Conservation (phyloP, 768 basidiomycete genomes). For the Suillus sp. region DNA sequence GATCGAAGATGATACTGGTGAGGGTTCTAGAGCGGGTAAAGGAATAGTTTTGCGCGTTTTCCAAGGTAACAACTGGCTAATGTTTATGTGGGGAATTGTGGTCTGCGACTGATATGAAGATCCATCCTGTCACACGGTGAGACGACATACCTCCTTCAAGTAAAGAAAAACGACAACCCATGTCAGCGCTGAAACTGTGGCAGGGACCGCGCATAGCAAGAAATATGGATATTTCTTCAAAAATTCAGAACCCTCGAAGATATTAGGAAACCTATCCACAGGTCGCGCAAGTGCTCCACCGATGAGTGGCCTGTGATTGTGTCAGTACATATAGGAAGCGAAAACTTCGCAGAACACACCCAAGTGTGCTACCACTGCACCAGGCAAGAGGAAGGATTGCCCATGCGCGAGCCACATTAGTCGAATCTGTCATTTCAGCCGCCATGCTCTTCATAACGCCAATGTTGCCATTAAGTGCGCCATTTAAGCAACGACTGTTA, state of each 20-base stretch:
- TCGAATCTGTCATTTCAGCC: conserved; percentile 43
- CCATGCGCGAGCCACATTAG: conserved; percentile 44
- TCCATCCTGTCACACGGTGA: neutral
- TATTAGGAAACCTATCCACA: conserved; percentile 60
- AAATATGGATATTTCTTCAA: conserved; percentile 73
- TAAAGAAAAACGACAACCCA: conserved; percentile 52
- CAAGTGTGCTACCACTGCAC: conserved; percentile 43
- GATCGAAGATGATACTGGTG: neutral
- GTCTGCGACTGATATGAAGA: neutral
- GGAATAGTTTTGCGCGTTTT: neutral
- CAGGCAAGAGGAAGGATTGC: conserved; percentile 58
- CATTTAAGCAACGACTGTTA: conserved; percentile 45
- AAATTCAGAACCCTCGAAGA: conserved; percentile 59
- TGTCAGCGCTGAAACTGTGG: conserved; percentile 51
- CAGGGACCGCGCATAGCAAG: conserved; percentile 66
- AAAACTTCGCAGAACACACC: conserved; percentile 34
- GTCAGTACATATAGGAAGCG: conserved; percentile 10
- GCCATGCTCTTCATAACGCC: conserved; percentile 51
- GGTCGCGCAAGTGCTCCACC: conserved; percentile 69
- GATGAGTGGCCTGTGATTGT: conserved; percentile 55
- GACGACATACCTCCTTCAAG: conserved; percentile 51
- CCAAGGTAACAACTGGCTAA: neutral
- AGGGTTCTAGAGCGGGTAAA: neutral
- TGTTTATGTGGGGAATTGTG: neutral
- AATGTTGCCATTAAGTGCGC: conserved; percentile 58